Conservation (phyloP, 2,329 filamentous ascomycete species). For the Fusarium begoniae region DNA sequence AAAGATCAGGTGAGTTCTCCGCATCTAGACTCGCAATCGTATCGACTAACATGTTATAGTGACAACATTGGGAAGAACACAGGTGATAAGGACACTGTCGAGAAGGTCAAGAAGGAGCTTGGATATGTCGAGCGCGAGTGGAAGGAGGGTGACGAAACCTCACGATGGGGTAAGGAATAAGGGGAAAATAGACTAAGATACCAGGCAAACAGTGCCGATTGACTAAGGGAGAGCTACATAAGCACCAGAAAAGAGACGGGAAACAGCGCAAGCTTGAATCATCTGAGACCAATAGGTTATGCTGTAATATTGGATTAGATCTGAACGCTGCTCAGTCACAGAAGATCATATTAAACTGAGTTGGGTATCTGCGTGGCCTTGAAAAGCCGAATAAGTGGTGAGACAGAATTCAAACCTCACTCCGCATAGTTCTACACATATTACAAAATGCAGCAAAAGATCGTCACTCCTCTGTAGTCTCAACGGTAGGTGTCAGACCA, state of each 20-base stretch:
- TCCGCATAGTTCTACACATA: background rate
- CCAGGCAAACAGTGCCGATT: slow-evolving; percentile 5
- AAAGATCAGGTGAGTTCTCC: slow-evolving; percentile 74
- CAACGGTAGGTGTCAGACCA: background rate
- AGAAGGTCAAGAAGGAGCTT: slow-evolving; percentile 83
- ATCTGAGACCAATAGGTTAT: background rate
- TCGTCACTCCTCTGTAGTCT: background rate
- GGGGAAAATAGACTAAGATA: slow-evolving; percentile 23
- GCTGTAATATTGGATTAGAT: background rate
- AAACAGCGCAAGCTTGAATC: background rate
- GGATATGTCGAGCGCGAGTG: slow-evolving; percentile 89
- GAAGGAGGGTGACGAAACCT: slow-evolving; percentile 83
- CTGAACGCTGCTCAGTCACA: background rate
- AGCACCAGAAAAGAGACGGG: background rate
- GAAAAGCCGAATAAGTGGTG: background rate
- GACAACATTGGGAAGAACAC: slow-evolving; percentile 96
- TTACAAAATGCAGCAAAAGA: background rate
- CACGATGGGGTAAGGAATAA: slow-evolving; percentile 74
- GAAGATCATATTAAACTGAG: background rate
- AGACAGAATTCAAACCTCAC: background rate
- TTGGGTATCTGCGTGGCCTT: background rate
- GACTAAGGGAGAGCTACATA: background rate
- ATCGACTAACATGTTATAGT: slow-evolving; percentile 46
- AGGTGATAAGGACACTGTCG: slow-evolving; percentile 80
- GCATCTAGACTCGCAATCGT: background rate